A percentile compares a stretch with the other conserved stretches of the same genome.
Conservation (phyloP, 1,284 basidiomycete species). For the Rhizopogon hawkerae region DNA sequence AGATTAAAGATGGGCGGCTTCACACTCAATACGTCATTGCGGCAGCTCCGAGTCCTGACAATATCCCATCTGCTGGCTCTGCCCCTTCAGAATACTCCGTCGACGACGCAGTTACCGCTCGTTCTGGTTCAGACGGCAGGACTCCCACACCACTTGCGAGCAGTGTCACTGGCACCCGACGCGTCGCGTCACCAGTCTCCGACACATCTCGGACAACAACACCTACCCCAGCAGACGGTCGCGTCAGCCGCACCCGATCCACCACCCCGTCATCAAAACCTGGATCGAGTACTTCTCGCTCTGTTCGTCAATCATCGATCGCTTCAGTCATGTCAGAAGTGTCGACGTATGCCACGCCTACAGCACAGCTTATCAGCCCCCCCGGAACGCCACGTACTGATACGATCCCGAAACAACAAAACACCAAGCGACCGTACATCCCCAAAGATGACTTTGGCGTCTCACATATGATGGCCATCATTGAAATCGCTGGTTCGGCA, state of each 20-base stretch:
- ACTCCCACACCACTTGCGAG: slow-evolving; percentile 23
- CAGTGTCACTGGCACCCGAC: slow-evolving; percentile 15
- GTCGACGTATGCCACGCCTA: slow-evolving; percentile 47
- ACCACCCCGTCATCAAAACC: slow-evolving; percentile 33
- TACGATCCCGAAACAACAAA: slow-evolving; percentile 18
- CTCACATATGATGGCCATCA: slow-evolving; percentile 73
- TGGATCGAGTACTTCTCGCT: slow-evolving; percentile 17
- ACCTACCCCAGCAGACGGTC: slow-evolving; percentile 18
- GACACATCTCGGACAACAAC: slow-evolving; percentile 28
- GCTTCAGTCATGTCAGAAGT: slow-evolving; percentile 58
- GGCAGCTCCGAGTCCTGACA: slow-evolving; percentile 12
- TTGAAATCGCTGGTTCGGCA: slow-evolving; percentile 51
- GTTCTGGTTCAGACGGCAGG: slow-evolving; percentile 17
- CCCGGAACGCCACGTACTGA: slow-evolving; percentile 24
- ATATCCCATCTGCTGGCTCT: slow-evolving; percentile 29
- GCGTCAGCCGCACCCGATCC: slow-evolving; percentile 23
- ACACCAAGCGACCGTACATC: slow-evolving; percentile 38
- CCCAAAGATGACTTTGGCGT: slow-evolving; percentile 80
- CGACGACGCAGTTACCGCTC: slow-evolving; percentile 27
- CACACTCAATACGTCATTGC: slow-evolving; percentile 16
- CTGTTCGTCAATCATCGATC: slow-evolving; percentile 48
- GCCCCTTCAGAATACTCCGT: slow-evolving; percentile 54
- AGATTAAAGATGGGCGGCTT: slow-evolving; percentile 50
- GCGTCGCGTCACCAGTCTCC: slow-evolving; percentile 18
- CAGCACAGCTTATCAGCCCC: slow-evolving; percentile 27